Conservation (phyloP, 2,329 filamentous ascomycete species). For the Byssochlamys sp. region DNA sequence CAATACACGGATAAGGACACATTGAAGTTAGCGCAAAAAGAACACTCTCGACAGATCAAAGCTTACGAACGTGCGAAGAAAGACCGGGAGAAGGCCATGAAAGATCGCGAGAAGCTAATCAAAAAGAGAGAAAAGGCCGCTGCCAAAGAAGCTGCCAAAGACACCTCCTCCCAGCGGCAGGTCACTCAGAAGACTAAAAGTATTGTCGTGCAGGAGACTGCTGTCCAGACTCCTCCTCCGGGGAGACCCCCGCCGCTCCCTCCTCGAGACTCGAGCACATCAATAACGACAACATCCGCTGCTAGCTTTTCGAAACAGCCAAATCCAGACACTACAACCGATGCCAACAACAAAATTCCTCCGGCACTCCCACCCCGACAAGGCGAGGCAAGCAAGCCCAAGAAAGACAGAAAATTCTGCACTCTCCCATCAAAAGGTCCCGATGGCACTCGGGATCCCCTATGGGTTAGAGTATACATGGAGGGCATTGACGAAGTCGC, state of each 20-base stretch:
- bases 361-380: background rate
- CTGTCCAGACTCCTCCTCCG: background rate
- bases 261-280: background rate
- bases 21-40: constrained; percentile 60
- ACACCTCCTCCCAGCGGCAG: constrained; percentile 7
- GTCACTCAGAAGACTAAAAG: constrained; percentile 16
- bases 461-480: constrained; percentile 75
- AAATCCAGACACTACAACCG: background rate
- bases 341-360: background rate
- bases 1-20: constrained; percentile 54
- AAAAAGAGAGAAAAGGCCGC: constrained; percentile 13
- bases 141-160: constrained; percentile 21
- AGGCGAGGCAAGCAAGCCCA: constrained; percentile 6
- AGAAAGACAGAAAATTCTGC: constrained; percentile 68
- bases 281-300: background rate
- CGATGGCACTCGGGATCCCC: constrained; percentile 51
- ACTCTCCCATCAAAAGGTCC: constrained; percentile 53
- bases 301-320: background rate
- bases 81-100: constrained; percentile 53
- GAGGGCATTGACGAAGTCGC: constrained; percentile 72
- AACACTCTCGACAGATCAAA: constrained; percentile 54
- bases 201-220: constrained; percentile 6
- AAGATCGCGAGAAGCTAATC: constrained; percentile 16
- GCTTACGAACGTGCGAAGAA: constrained; percentile 58
- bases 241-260: background rate